Conservation (phyloP, 169 alveolate species). For the Babesia microti region DNA sequence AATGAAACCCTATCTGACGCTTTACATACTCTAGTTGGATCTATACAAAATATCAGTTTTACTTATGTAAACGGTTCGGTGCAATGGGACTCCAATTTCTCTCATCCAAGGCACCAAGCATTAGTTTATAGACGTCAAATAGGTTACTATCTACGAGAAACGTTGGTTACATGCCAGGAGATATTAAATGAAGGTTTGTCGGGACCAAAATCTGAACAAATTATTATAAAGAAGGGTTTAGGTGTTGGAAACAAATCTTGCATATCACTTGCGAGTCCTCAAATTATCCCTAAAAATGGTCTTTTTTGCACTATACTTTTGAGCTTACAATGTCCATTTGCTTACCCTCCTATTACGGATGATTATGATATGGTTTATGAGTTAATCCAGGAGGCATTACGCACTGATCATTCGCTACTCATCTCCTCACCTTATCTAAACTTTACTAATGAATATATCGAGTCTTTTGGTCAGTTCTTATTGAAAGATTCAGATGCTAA, state of each 20-base stretch:
- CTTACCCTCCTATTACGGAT: conserved; percentile 57
- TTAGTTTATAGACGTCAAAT: conserved; percentile 35
- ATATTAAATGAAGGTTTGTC: conserved; percentile 7
- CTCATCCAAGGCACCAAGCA: conserved; percentile 50
- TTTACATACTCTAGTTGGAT: conserved; percentile 48
- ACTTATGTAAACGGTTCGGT: conserved; percentile 18
- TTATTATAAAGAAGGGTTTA: background rate
- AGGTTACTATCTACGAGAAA: conserved; percentile 9
- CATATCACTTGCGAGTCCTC: background rate
- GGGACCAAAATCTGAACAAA: background rate
- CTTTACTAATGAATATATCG: conserved; percentile 45
- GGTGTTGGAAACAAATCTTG: background rate
- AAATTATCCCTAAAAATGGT: background rate
- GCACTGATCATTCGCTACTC: conserved; percentile 42
- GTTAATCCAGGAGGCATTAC: conserved; percentile 29
- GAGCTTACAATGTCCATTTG: conserved; percentile 49
- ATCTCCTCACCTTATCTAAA: conserved; percentile 60
- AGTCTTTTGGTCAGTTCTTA: conserved; percentile 27
- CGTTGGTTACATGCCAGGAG: conserved; percentile 37
- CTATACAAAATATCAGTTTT: conserved; percentile 47
- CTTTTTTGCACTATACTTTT: conserved; percentile 11
- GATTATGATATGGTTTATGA: conserved; percentile 45
- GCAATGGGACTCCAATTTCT: conserved; percentile 52
- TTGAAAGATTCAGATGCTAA: conserved; percentile 12
- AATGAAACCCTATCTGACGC: conserved; percentile 50